Percentiles rank a stretch among this genome's conserved stretches.
Evolutionary conservation across 2,329 filamentous ascomycete species (phyloP).

Genomic region (Pyricularia sp.): DNA sequence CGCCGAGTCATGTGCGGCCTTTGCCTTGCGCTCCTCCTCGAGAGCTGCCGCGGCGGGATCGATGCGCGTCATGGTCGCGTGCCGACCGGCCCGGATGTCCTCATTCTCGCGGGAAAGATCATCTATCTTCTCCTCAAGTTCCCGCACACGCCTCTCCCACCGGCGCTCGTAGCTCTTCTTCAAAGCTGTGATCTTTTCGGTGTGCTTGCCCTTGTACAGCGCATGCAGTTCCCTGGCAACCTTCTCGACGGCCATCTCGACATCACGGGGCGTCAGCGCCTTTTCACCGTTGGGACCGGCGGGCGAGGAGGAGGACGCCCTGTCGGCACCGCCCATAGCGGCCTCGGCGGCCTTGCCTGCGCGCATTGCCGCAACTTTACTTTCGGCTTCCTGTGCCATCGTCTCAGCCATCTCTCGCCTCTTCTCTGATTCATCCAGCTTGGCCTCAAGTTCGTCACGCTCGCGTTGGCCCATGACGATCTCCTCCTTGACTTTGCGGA

Average conservation of each 20-base stretch:
- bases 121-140: conserved; percentile 64
- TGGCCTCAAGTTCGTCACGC: conserved; percentile 66
- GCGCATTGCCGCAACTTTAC: conserved; percentile 65
- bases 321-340: conserved; percentile 20
- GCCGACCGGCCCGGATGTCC: conserved; percentile 54
- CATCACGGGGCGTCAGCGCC: conserved; percentile 41
- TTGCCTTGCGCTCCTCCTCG: conserved; percentile 42
- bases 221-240: conserved; percentile 90
- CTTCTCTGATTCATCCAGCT: conserved; percentile 69
- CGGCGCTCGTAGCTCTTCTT: conserved; percentile 78
- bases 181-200: conserved; percentile 86
- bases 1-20: conserved; percentile 56
- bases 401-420: conserved; percentile 65
- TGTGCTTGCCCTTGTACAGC: conserved; percentile 94
- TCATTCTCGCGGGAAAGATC: conserved; percentile 67
- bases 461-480: conserved; percentile 72
- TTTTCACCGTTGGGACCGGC: conserved; percentile 23
- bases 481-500: conserved; percentile 73
- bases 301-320: conserved; percentile 19
- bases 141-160: conserved; percentile 79
- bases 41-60: conserved; percentile 34
- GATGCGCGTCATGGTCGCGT: conserved; percentile 55
- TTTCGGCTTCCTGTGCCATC: conserved; percentile 67
- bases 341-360: conserved; percentile 39
- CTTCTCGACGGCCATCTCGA: conserved; percentile 79